Evolutionary conservation across 305 asterid genomes (phyloP).

Genomic region (Stenogyne calaminthoides): DNA sequence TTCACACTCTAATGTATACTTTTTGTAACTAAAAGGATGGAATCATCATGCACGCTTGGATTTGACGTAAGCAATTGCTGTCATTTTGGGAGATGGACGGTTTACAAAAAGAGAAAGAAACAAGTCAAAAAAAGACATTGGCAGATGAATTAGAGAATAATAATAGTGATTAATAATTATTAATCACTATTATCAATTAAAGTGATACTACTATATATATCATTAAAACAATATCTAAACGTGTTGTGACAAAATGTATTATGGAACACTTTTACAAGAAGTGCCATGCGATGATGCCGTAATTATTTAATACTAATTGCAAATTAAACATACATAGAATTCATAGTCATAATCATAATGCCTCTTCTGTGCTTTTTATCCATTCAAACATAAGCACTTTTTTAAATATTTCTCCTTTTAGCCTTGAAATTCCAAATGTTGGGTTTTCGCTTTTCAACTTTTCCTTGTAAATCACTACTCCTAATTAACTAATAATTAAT

Average conservation of each 20-base stretch:
- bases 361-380: constrained; percentile 33
- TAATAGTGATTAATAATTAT: background rate
- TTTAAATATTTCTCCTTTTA: constrained; percentile 22
- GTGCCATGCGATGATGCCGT: constrained; percentile 8
- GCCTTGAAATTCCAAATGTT: constrained; percentile 48
- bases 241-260: constrained; percentile 16
- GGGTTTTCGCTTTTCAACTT: constrained; percentile 34
- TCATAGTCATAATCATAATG: constrained; percentile 40
- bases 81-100: background rate
- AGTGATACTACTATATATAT: constrained; percentile 1
- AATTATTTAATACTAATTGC: constrained; percentile 23
- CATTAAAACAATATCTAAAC: background rate
- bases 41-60: constrained; percentile 33
- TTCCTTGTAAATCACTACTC: constrained; percentile 36
- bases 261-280: constrained; percentile 23
- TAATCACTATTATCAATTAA: background rate
- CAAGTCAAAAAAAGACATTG: constrained; percentile 10
- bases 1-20: background rate
- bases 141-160: background rate
- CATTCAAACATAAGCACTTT: constrained; percentile 15
- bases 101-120: background rate
- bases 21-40: constrained; percentile 12
- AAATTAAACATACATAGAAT: constrained; percentile 31
- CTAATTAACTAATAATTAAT: constrained; percentile 36
- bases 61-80: constrained; percentile 17